Evolutionary conservation across 306 rosid species (phyloP).

Genomic region (Rosa lucieae): DNA sequence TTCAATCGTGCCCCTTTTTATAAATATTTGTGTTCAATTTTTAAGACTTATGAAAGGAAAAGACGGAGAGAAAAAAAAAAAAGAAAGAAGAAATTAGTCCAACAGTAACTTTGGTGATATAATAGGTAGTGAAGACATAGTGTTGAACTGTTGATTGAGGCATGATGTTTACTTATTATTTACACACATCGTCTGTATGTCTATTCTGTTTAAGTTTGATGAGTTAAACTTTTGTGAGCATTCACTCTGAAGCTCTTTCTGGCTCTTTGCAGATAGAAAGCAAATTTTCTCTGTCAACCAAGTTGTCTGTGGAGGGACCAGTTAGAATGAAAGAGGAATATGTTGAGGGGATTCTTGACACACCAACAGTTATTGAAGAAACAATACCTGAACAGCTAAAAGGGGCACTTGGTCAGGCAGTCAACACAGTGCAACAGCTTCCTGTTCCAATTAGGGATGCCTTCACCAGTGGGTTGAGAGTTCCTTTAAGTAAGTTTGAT

Average conservation of each 20-base stretch:
- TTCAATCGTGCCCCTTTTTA: neutral
- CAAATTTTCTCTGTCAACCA: constrained; percentile 63
- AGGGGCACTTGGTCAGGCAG: constrained; percentile 83
- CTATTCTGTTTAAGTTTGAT: neutral
- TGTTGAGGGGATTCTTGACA: constrained; percentile 73
- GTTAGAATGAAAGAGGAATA: constrained; percentile 94
- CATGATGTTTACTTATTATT: neutral
- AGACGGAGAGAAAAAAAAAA: neutral
- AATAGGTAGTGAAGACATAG: neutral
- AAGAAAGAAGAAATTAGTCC: neutral
- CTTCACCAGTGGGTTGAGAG: constrained; percentile 61
- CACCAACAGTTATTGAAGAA: constrained; percentile 78
- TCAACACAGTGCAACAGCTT: constrained; percentile 69
- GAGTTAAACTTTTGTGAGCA: constrained; percentile 21
- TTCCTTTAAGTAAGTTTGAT: constrained; percentile 72
- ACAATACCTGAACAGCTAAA: constrained; percentile 81
- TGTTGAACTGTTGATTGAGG: constrained; percentile 1
- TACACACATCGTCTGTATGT: neutral
- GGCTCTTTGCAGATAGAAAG: constrained; percentile 63
- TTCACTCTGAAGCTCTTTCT: constrained; percentile 16
- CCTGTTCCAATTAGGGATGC: constrained; percentile 76
- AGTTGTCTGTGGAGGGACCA: constrained; percentile 86
- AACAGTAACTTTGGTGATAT: neutral
- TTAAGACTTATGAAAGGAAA: neutral
- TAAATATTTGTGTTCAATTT: neutral